Conservation (phyloP, 805 yeast genomes). For the Metschnikowia kofuensis region DNA sequence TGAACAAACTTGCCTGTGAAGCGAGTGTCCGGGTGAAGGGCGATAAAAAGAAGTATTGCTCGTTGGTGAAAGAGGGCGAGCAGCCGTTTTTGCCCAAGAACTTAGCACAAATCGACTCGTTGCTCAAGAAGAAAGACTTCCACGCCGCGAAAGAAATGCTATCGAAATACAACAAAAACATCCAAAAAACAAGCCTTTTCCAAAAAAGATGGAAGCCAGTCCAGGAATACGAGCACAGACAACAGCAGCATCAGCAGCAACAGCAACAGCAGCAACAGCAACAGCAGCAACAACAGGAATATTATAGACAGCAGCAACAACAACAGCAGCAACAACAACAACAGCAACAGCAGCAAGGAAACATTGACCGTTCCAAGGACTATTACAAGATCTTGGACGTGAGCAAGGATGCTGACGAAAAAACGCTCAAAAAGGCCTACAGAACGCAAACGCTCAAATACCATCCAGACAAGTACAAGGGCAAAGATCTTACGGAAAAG, state of each 20-base stretch:
- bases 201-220: constrained; percentile 32
- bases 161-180: constrained; percentile 30
- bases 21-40: constrained; percentile 28
- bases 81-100: constrained; percentile 40
- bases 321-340: constrained; percentile 42
- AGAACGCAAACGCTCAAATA: constrained; percentile 71
- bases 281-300: constrained; percentile 37
- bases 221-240: constrained; percentile 26
- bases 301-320: constrained; percentile 22
- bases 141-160: constrained; percentile 39
- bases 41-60: constrained; percentile 25
- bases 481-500: constrained; percentile 59
- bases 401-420: constrained; percentile 60
- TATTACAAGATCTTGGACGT: constrained; percentile 79
- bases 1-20: constrained; percentile 42
- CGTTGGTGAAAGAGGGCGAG: constrained; percentile 13
- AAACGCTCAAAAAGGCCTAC: constrained; percentile 77
- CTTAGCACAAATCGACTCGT: constrained; percentile 32
- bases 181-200: constrained; percentile 40
- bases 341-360: constrained; percentile 41
- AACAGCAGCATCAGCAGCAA: constrained; percentile 25
- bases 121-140: constrained; percentile 32
- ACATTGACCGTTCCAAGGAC: constrained; percentile 51
- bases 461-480: constrained; percentile 89
- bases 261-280: constrained; percentile 39